Percentiles rank a stretch among this genome's conserved stretches.
Evolutionary conservation across 106 monocot species (phyloP).

Genomic region (Platanthera guangdongensis): DNA sequence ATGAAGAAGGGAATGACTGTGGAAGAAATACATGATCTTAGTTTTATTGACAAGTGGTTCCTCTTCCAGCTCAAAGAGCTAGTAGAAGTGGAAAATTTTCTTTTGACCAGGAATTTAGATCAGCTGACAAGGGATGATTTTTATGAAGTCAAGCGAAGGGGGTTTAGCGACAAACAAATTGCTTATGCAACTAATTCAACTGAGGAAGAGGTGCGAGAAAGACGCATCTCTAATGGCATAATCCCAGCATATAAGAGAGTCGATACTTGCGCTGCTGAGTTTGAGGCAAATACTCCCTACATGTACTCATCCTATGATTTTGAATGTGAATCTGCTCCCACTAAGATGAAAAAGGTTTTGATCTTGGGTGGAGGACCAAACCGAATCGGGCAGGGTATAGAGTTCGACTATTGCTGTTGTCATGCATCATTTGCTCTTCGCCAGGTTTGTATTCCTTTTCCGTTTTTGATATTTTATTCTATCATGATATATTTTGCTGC

Average conservation of each 20-base stretch:
- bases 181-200: conserved; percentile 64
- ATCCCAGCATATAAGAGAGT: conserved; percentile 88
- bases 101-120: conserved; percentile 38
- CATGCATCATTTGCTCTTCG: conserved; percentile 98
- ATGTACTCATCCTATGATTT: conserved; percentile 98
- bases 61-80: conserved; percentile 81
- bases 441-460: conserved; percentile 39
- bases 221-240: conserved; percentile 53
- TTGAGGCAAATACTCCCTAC: conserved; percentile 96
- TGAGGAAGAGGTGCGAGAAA: conserved; percentile 62
- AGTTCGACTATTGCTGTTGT: conserved; percentile 98
- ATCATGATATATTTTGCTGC: neutral
- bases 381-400: conserved; percentile 96
- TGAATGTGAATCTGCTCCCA: conserved; percentile 91
- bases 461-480: neutral
- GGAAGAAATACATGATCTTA: conserved; percentile 84
- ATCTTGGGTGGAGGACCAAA: conserved; percentile 98
- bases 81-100: conserved; percentile 81
- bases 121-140: conserved; percentile 72
- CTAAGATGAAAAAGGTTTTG: conserved; percentile 68
- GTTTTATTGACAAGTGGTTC: conserved; percentile 85
- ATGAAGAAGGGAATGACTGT: conserved; percentile 93
- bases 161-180: conserved; percentile 90
- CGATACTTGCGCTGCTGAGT: conserved; percentile 98
- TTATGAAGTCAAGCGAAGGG: conserved; percentile 79